Evolutionary conservation across 495 filamentous ascomycete species (phyloP), one percentile per base, ranked within the genome.

Genomic region (Penicillium maclennaniae): DNA sequence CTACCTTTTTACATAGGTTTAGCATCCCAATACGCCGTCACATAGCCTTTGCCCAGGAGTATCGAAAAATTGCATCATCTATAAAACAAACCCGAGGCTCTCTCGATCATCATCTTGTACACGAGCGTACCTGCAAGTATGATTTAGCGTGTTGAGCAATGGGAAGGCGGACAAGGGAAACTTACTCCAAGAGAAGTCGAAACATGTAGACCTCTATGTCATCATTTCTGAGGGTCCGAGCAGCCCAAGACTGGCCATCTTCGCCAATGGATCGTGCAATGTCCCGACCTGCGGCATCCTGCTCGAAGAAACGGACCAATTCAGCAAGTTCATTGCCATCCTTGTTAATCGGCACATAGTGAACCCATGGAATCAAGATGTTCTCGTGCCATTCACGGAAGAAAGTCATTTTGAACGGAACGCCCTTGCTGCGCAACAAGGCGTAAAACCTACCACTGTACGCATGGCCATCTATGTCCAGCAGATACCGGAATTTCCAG

Each of bases 341-440:
- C 49, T 70, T 66, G 51, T 69, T 77, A 41, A 77, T 55, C 1
- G 77, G 78, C 23, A 82, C 67, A 50, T 76, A 82, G 55, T 83
- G 80, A 8, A 78, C 65, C 81, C 81, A 84, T 0, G 81, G 78
- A n/a, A 76, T 39, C 16, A 83, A 61, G 1, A 77, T 60, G 8
- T 77, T 72, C 19, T 81, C 75, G 53, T 82, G 80, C 81, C 81
- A 84, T 62, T 84, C 81, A 17, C 70, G 62, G 36, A 80, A 69
- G 4, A 80, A 53, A 0, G 72, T 79, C 49, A 72, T 59, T 49
- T 82, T 83, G 26, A 84, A 53, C 1, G 70, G 70, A 4, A 66
- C 53, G 26, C 63, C 68, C 7, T 66, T 62, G 2, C 69, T 73
- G 3, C 70, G 68, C 19, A 82, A 62, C 7, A 82, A 69, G 8